Evolutionary conservation across 2,329 filamentous ascomycete species (phyloP).

Genomic region (Aspergillus ustus): DNA sequence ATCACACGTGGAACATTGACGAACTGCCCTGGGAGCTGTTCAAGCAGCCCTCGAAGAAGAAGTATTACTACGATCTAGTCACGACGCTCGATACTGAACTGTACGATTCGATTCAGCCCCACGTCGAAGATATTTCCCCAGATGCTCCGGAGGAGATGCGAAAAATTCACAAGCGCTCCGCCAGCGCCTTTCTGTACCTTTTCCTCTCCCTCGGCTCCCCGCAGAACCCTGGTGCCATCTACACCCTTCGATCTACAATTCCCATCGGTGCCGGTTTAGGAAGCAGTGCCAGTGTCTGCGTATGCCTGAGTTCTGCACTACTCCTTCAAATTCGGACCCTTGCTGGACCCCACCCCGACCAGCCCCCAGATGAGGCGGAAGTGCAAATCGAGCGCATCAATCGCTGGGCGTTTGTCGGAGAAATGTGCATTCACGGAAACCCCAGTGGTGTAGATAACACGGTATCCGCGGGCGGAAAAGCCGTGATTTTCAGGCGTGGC

Average conservation of each 20-base stretch:
- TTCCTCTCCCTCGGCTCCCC: conserved; percentile 85
- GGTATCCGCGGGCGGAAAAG: conserved; percentile 89
- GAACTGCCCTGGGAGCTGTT: conserved; percentile 86
- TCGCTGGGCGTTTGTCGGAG: conserved; percentile 93
- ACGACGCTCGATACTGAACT: conserved; percentile 84
- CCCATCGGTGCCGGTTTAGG: conserved; percentile 90
- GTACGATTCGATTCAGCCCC: conserved; percentile 77
- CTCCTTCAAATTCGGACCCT: conserved; percentile 86
- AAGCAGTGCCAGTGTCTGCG: conserved; percentile 91
- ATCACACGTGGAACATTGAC: conserved; percentile 94
- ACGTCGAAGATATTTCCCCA: conserved; percentile 72
- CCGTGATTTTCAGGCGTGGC: conserved; percentile 82
- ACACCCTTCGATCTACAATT: conserved; percentile 90
- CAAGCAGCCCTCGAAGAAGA: conserved; percentile 81
- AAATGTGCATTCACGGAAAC: conserved; percentile 97
- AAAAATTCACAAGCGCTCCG: conserved; percentile 83
- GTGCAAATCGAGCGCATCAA: conserved; percentile 95
- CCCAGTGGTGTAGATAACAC: conserved; percentile 98
- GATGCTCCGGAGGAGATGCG: conserved; percentile 70
- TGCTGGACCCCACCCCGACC: conserved; percentile 88
- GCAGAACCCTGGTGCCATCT: conserved; percentile 79
- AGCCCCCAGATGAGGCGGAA: conserved; percentile 83
- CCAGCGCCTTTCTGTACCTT: conserved; percentile 86
- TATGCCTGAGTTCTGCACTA: conserved; percentile 83
- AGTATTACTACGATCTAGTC: conserved; percentile 89